Evolutionary conservation across 2,329 filamentous ascomycete genomes (phyloP), one percentile per base, ranked within the genome.

Genomic region (Knoxdaviesia proteae): DNA sequence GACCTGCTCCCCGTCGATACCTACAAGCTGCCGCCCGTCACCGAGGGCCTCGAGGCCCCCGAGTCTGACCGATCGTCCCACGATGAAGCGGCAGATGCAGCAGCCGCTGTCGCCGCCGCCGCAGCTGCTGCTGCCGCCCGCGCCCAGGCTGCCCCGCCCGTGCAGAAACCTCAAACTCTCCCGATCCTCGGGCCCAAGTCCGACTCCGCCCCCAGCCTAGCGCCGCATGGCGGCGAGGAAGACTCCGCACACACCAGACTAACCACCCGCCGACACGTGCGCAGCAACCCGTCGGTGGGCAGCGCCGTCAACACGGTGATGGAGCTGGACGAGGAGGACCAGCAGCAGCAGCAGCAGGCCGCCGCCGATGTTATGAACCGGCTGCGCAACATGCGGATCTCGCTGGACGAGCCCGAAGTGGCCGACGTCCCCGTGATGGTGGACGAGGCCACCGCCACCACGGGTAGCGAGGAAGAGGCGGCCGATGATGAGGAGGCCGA

Each of bases 11-110:
- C 86, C 1, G 77, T 84, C 41, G 90, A 96, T 61, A 94, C 92
- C 56, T 94, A 96, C 62, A 96, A 92, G 46, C 76, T 98, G 38
- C 88, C 90, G 1, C 75, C 82, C 3, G 88, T 96, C 58, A 88
- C 90, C 4, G 88, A 96, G 58, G 88, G 87, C 1, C 62, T 84
- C 2, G 83, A 88, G 48, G 34, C 46, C 6, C 36, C 38, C 20
- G 20, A 20, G 20, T 20, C 20, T 20, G 20, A 20, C 2, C 20
- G 20, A 20, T 20, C 20, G 20, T 20, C 20, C 20, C 20, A 20
- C 20, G 20, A 20, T 20, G 20, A 20, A 20, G 20, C 20, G 20
- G 20, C 20, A 20, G 20, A 20, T 20, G 20, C 20, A 32, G 32
- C 40, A 32, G 30, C 38, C 11, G n/a, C 45, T 10, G 33, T 33